Conservation (phyloP, 2,329 filamentous ascomycete species). For the Aspergillus glaucus region DNA sequence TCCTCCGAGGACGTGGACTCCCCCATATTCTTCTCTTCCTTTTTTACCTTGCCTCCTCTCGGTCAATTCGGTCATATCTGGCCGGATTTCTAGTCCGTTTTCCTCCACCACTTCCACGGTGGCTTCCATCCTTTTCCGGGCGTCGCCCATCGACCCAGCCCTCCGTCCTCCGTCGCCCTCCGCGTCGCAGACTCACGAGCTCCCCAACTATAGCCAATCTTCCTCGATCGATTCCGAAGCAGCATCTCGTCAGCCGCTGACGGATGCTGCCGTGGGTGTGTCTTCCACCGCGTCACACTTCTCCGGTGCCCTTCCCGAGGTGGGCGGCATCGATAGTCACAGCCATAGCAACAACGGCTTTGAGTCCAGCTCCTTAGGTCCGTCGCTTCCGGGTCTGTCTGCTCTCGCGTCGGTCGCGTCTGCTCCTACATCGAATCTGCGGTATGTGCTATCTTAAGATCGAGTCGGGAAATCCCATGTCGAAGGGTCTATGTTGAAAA, state of each 20-base stretch:
- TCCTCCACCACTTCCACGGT: conserved; percentile 53
- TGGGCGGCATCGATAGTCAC: conserved; percentile 24
- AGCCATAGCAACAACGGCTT: conserved; percentile 20
- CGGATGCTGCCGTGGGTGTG: conserved; percentile 39
- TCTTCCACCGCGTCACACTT: conserved; percentile 49
- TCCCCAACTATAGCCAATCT: conserved; percentile 35
- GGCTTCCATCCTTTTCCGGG: conserved; percentile 54
- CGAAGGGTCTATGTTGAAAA: neutral
- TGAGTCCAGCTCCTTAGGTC: conserved; percentile 27
- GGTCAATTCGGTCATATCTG: conserved; percentile 26
- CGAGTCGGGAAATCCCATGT: neutral
- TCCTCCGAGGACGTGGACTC: neutral
- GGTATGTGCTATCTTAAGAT: conserved; percentile 35
- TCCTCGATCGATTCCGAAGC: conserved; percentile 42
- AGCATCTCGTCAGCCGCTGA: conserved; percentile 42
- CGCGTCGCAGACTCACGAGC: conserved; percentile 25
- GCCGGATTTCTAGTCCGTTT: conserved; percentile 28
- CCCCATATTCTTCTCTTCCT: neutral
- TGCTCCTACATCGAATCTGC: conserved; percentile 45
- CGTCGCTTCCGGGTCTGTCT: conserved; percentile 52
- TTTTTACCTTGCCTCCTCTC: neutral
- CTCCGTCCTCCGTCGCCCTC: conserved; percentile 45
- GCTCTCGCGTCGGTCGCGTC: conserved; percentile 55
- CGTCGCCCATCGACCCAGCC: conserved; percentile 50
- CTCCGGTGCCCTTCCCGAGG: conserved; percentile 29